Conservation (phyloP, 2,329 filamentous ascomycete species). For the Exophiala alcalophila region DNA sequence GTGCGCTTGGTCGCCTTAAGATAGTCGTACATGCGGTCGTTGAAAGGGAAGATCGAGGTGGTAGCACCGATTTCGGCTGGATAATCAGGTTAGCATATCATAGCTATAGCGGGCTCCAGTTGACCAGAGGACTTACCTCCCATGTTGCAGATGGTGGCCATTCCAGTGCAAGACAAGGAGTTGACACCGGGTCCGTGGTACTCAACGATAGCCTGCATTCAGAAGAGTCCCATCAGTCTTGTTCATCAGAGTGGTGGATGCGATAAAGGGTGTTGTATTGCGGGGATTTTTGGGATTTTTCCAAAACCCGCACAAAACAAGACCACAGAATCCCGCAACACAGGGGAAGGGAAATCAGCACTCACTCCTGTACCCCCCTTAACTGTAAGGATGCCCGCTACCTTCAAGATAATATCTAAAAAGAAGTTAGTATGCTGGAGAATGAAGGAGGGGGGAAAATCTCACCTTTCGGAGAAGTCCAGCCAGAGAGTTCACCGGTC, state of each 20-base stretch:
- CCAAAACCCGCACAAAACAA: too few species aligned
- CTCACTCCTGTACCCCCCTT: slow-evolving; percentile 96
- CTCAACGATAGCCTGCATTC: slow-evolving; percentile 32
- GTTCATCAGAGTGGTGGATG: too few species aligned
- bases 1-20: slow-evolving; percentile 84
- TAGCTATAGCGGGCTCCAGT: neutral
- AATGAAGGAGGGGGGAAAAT: too few species aligned
- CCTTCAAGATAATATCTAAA: slow-evolving; percentile 90
- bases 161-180: slow-evolving; percentile 75
- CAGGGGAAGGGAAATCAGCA: slow-evolving; percentile 30
- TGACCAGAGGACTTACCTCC: slow-evolving; percentile 15
- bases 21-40: slow-evolving; percentile 97
- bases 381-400: slow-evolving; percentile 93
- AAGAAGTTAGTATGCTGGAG: too few species aligned
- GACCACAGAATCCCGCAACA: too few species aligned
- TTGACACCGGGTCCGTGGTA: slow-evolving; percentile 67
- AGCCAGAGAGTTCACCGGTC: slow-evolving; percentile 82
- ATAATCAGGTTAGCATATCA: slow-evolving; percentile 60
- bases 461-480: slow-evolving; percentile 87
- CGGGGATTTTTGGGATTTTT: too few species aligned
- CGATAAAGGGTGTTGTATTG: too few species aligned
- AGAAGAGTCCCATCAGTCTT: too few species aligned
- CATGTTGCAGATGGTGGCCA: slow-evolving; percentile 72
- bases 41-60: slow-evolving; percentile 95
- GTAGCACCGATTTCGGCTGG: slow-evolving; percentile 70